Evolutionary conservation across 2,329 filamentous ascomycete genomes (phyloP), one percentile per base, ranked within the genome.

Genomic region (Ophiosphaerella narmari): DNA sequence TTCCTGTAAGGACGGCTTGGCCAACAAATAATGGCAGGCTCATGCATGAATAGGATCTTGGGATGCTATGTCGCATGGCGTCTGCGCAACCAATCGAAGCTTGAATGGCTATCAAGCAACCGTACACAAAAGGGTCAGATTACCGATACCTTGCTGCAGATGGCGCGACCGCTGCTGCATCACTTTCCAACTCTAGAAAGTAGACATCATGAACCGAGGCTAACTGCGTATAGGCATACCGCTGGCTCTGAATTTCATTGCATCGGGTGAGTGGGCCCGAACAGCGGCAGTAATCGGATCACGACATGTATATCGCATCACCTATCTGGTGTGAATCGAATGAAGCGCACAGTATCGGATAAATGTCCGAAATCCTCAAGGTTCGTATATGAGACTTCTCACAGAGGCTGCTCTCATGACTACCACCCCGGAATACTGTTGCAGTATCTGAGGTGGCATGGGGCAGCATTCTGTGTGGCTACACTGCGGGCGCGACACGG

Each of bases 241-340:
- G 63, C 78, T 94, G 75, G 89, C 90, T 74, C 81, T 94, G 71
- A 94, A 94, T 78, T 94, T 94, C 79, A 89, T 94, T 78, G 90
- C 90, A 74, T 90, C 89, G 79, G 89, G 90, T 94, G 86, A 93
- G 90, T 93, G 75, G 67, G 74, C 55, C 49, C 53, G 53, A 60
- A 77, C 73, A 77, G 79, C 80, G 85, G 86, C 85, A 86, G 86
- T 82, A 84, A 84, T 82, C 81, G 76, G 38, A 51, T 45, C 52
- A 46, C 55, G 43, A 57, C 45, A 57, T 56, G 46, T 34, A 43
- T 48, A 29, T 39, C 26, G 18, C 32, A 21, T 46, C 49, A 48
- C 43, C 45, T 33, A 55, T 14, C 36, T 40, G 7, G 13, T 29
- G 43, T 35, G 37, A 37, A 36, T 36, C 41, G 14, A 43, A 43